These are phyloP conservation scores for Parasitella parasitica DNA, from an alignment of 371 early-diverging fungal genomes.

Conservation along the genomic window DNA sequence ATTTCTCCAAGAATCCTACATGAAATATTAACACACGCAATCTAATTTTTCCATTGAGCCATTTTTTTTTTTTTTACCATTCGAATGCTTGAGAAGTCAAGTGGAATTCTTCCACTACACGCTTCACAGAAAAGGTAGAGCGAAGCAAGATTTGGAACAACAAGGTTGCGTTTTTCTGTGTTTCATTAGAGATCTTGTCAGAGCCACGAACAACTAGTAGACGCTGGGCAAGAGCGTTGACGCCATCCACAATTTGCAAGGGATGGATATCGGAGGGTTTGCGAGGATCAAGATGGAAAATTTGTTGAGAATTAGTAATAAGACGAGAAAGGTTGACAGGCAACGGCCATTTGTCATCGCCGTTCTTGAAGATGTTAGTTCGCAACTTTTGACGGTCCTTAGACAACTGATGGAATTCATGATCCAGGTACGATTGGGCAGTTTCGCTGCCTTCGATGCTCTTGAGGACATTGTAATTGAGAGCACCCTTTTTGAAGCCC, in stretches of 20 bases:
- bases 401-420: conserved; percentile 77
- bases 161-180: conserved; percentile 90
- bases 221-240: conserved; percentile 70
- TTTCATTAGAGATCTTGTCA: conserved; percentile 83
- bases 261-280: conserved; percentile 89
- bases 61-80: conserved; percentile 55
- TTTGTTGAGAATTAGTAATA: conserved; percentile 89
- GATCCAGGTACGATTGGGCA: conserved; percentile 74
- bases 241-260: conserved; percentile 73
- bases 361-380: conserved; percentile 74
- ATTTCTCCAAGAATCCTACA: conserved; percentile 86
- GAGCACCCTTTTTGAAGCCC: conserved; percentile 62
- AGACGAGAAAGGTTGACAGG: conserved; percentile 91
- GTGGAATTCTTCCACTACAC: conserved; percentile 91
- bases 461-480: conserved; percentile 67
- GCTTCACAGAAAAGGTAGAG: conserved; percentile 79
- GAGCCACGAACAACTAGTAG: conserved; percentile 84
- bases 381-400: conserved; percentile 79
- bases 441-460: conserved; percentile 67
- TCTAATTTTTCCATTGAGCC: too few relatives aligned
- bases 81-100: conserved; percentile 88
- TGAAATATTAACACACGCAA: neutral
- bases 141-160: conserved; percentile 88
- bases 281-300: conserved; percentile 80
- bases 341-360: conserved; percentile 82